Percentiles rank a stretch among this genome's conserved stretches.
phyloP scores from a whole-genome alignment of 257 asterid species.

The Primulina huaijiensis region DNA sequence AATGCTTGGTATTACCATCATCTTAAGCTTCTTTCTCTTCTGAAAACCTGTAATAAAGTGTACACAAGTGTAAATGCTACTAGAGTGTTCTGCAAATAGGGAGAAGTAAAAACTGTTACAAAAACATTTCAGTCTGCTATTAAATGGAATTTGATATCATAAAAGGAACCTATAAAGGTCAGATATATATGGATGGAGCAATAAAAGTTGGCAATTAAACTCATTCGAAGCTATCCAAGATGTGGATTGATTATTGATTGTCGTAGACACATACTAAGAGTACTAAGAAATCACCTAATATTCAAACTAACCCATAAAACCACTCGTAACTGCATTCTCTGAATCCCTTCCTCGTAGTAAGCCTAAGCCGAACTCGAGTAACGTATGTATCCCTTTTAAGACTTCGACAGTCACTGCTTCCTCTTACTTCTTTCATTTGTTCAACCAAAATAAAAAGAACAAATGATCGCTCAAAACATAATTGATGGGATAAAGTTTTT shows the following conservation, averaged over 20 bases:
- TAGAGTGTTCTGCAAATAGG: conserved; percentile 11
- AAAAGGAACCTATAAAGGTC: conserved; percentile 6
- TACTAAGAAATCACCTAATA: too few relatives aligned
- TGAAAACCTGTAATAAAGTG: conserved; percentile 47
- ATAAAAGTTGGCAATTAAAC: conserved; percentile 7
- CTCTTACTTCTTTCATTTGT: not conserved
- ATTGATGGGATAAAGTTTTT: too few relatives aligned
- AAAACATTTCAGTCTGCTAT: conserved; percentile 2
- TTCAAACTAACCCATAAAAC: too few relatives aligned
- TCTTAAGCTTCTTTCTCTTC: conserved; percentile 79
- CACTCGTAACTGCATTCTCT: not conserved
- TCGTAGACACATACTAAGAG: not conserved
- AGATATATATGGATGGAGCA: conserved; percentile 2
- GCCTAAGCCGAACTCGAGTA: conserved; percentile 5
- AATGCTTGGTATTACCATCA: conserved; percentile 96
- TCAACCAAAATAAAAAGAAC: not conserved
- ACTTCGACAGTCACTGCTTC: too few relatives aligned
- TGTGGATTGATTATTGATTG: conserved; percentile 14
- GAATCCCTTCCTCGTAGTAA: conserved; percentile 1
- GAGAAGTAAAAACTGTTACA: not conserved
- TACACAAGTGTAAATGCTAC: conserved; percentile 19
- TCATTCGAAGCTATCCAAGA: conserved; percentile 3
- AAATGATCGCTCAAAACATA: too few relatives aligned
- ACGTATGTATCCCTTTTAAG: too few relatives aligned
- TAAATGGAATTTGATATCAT: conserved; percentile 5